Conservation (phyloP, 306 rosid species). For the Cucumis melo region DNA sequence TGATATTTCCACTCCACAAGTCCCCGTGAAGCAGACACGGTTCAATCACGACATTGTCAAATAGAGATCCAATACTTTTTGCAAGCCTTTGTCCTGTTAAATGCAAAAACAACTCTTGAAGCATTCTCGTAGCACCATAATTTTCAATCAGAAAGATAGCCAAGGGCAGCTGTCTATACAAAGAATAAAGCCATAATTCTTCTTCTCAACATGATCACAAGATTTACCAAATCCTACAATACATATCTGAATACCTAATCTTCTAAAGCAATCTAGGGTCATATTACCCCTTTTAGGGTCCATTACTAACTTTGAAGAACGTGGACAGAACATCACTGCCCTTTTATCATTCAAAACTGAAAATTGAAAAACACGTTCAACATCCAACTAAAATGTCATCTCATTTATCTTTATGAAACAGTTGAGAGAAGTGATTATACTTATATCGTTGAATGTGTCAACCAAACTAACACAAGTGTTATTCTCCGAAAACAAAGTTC, state of each 20-base stretch:
- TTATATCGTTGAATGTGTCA: background rate
- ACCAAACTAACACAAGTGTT: background rate
- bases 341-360: background rate
- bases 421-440: background rate
- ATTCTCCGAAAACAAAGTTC: background rate
- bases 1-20: conserved; percentile 90
- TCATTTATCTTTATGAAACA: background rate
- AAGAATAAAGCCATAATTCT: background rate
- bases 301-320: background rate
- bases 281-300: background rate
- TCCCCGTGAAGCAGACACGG: conserved; percentile 96
- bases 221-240: background rate
- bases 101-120: background rate
- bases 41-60: conserved; percentile 47
- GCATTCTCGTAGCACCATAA: background rate
- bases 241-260: background rate
- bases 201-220: background rate
- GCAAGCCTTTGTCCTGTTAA: conserved; percentile 66
- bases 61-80: conserved; percentile 53
- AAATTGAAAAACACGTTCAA: background rate
- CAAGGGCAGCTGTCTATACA: background rate
- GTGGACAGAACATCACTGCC: background rate
- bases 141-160: background rate
- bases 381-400: background rate
- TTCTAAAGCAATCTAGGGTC: background rate